Evolutionary conservation across 495 filamentous ascomycete genomes (phyloP), one percentile per base, ranked within the genome.

Genomic region (Penicillium goetzii): DNA sequence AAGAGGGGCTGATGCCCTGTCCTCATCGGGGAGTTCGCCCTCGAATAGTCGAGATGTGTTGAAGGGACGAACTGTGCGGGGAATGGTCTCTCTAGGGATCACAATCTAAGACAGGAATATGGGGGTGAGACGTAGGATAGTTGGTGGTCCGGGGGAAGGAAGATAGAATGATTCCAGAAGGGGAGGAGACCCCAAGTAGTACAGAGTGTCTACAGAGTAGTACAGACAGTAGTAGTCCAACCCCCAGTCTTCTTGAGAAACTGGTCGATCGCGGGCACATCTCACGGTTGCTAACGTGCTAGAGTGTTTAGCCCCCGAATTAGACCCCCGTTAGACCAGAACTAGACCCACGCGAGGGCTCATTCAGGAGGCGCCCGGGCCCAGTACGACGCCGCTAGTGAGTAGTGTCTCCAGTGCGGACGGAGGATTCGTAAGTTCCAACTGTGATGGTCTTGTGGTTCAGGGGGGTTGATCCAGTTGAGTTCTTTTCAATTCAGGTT

Each of bases 381-480:
- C 60, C 60, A 28, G n/a, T 58, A 40, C 43, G 25, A 57, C 47
- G 45, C 21, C 68, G 55, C 68, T 69, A 71, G 58, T 51, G 7
- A 14, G 52, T 71, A 67, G 66, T 60, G 69, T 57, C 63, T 69
- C 69, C 66, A 69, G 58, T 59, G 61, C 56, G 69, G 69, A 69
- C 34, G 58, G 56, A 60, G 54, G 66, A 61, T 63, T 63, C 69
- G 66, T 69, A 66, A 66, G 63, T 71, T 45, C 36, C 1, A 17
- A 53, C n/a, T 23, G 45, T 52, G 38, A 36, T 43, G 47, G 59
- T 21, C 66, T 60, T 64, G 67, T 62, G 69, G 66, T 63, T 59
- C 55, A 57, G 34, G 55, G 55, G 55, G 38, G 28, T 57, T 34
- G 53, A 17, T 15, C 38, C 36, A 40, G 49, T 14, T 4, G 2